A percentile compares a stretch with the other conserved stretches of the same genome.
These are phyloP conservation scores for Sclerotinia subarctica DNA, from an alignment of 2,329 filamentous ascomycete genomes.

Conservation along the genomic window DNA sequence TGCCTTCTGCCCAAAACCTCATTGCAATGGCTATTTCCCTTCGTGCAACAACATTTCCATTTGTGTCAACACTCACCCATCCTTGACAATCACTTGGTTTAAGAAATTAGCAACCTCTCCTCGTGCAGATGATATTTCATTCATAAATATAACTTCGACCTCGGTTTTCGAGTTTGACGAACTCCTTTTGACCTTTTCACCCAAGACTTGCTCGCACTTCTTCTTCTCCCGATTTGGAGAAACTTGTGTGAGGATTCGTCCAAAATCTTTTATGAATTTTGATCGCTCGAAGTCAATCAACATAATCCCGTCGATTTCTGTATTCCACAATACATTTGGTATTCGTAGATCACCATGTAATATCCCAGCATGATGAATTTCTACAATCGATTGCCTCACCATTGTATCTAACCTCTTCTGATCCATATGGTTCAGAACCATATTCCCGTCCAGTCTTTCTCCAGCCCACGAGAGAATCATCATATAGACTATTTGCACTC, in stretches of 20 bases:
- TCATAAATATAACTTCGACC: neutral
- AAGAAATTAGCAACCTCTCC: too few species aligned
- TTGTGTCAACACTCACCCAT: too few species aligned
- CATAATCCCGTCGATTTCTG: neutral
- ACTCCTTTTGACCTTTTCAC: too few species aligned
- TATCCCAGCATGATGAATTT: neutral
- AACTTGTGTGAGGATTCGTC: too few species aligned
- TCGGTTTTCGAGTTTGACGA: too few species aligned
- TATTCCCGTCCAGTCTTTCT: neutral
- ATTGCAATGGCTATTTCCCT: too few species aligned
- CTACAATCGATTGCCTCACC: neutral
- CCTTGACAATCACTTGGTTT: too few species aligned
- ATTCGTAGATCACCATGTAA: neutral
- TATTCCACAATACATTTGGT: neutral
- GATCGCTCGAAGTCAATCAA: constrained; percentile 4
- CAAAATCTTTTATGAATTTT: neutral
- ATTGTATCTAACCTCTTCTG: neutral
- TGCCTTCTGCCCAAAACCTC: too few species aligned
- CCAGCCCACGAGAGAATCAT: neutral
- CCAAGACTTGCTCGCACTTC: neutral
- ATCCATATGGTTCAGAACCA: neutral
- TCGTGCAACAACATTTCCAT: too few species aligned
- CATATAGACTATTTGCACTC: constrained; percentile 5
- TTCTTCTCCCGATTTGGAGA: neutral
- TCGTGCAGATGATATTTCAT: neutral